A percentile compares a stretch with the other conserved stretches of the same genome.
These are phyloP conservation scores for Exophiala alcalophila DNA, from an alignment of 2,329 filamentous ascomycete species.

Conservation along the genomic window DNA sequence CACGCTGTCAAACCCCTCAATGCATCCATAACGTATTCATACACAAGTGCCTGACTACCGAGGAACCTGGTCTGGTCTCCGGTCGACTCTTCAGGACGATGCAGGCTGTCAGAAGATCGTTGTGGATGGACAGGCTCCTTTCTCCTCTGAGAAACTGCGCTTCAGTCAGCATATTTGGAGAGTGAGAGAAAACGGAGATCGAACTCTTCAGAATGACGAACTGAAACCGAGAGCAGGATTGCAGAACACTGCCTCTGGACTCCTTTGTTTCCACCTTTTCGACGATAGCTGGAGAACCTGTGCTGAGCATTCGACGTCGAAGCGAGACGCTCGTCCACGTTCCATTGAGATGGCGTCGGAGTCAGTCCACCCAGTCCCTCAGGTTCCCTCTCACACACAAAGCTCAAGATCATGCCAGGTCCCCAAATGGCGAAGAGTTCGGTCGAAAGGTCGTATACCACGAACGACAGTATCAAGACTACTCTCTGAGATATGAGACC, in stretches of 20 bases:
- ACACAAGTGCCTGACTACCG: too few relatives aligned
- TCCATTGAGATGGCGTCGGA: not conserved
- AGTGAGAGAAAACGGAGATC: too few relatives aligned
- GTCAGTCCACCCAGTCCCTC: not conserved
- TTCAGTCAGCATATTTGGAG: too few relatives aligned
- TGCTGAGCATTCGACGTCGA: not conserved
- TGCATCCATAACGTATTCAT: not conserved
- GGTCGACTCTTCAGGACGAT: not conserved
- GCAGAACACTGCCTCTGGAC: too few relatives aligned
- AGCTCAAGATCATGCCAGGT: not conserved
- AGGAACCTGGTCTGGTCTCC: too few relatives aligned
- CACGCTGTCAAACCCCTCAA: slow-evolving; percentile 2
- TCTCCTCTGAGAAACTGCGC: too few relatives aligned
- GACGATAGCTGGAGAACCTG: not conserved
- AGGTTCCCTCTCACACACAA: not conserved
- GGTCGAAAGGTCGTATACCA: slow-evolving; percentile 16
- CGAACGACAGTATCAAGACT: slow-evolving; percentile 22
- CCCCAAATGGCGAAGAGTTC: slow-evolving; percentile 8
- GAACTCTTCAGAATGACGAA: too few relatives aligned
- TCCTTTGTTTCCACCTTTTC: not conserved
- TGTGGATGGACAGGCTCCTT: too few relatives aligned
- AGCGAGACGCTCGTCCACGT: not conserved
- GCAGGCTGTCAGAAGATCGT: too few relatives aligned
- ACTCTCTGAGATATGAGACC: slow-evolving; percentile 14
- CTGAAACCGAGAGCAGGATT: too few relatives aligned